Evolutionary conservation across 2,329 filamentous ascomycete genomes (phyloP), one percentile per base, ranked within the genome.

Genomic region (Monosporascus sp.): DNA sequence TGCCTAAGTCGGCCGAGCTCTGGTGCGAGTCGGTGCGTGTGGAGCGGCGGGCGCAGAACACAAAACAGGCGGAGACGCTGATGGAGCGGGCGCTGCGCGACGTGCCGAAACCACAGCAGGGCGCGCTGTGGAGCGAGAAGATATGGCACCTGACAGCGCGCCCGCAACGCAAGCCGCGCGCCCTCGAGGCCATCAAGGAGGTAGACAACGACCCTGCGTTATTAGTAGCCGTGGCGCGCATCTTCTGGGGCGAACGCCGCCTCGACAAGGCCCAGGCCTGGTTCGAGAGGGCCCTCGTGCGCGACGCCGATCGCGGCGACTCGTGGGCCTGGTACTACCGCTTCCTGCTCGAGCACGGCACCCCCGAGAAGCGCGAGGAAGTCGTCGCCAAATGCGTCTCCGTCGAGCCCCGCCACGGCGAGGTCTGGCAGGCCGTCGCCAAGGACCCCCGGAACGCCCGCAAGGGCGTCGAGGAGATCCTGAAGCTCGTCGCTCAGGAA

Each of bases 241-340:
- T 97, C 60, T 97, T 99, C 74, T 99, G 94, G 94, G 86, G 83
- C 9, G 94, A 99, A 73, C 82, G 94, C 52, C 87, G 87, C 67
- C 79, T 99, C 24, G 94, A 97, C 62, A 96, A 97, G 71, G 93
- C 94, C 3, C 88, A 92, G 71, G 92, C 84, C 59, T 99, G 94
- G 94, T 99, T 99, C 70, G 91, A 97, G 73, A 96, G 96, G 73
- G 94, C 94, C 0, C 85, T 97, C 52, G 79, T 96, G 51, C 77
- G 94, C 14, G 91, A 99, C 65, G 84, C 87, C 37, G 92, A 97
- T 69, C 75, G 85, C 49, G 94, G 94, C 49, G 95, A 99, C 74
- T 89, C 86, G 11, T 99, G 95, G 95, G 93, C 91, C 20, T 99
- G 93, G 93, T 99, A 97, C 71, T 94, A 91, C 71, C 92, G 93